These are phyloP conservation scores for Candolleomyces eurysporus DNA, from an alignment of 768 basidiomycete genomes.

Conservation along the genomic window DNA sequence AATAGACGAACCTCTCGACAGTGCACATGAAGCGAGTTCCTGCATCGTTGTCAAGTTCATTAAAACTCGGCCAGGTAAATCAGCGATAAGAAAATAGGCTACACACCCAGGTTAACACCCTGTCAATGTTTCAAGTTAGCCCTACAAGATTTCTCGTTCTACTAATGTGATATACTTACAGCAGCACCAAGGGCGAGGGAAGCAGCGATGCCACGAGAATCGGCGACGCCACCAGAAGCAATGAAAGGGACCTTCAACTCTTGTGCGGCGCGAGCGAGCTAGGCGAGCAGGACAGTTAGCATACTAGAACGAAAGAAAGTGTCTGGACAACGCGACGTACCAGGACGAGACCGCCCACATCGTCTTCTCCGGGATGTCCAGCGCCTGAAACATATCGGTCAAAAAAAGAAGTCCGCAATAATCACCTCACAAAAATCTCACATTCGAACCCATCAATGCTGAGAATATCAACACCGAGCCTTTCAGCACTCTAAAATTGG, in stretches of 20 bases:
- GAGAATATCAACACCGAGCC: conserved; percentile 79
- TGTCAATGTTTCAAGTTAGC: conserved; percentile 23
- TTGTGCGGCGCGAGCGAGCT: conserved; percentile 86
- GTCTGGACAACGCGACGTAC: conserved; percentile 33
- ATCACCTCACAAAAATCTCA: conserved; percentile 27
- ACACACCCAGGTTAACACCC: conserved; percentile 81
- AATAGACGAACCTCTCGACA: conserved; percentile 58
- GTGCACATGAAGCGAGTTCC: conserved; percentile 93
- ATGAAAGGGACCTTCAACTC: conserved; percentile 84
- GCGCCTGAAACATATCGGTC: conserved; percentile 53
- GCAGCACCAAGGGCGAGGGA: conserved; percentile 79
- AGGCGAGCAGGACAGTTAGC: neutral
- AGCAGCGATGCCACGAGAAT: conserved; percentile 80
- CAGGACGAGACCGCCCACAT: conserved; percentile 84
- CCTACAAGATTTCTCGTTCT: neutral
- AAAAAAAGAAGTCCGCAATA: conserved; percentile 4
- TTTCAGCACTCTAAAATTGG: conserved; percentile 49
- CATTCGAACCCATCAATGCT: conserved; percentile 95
- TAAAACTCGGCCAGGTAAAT: neutral
- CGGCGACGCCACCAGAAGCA: conserved; percentile 89
- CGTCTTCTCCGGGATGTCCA: conserved; percentile 93
- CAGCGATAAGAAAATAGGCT: neutral
- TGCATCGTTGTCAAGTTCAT: conserved; percentile 7
- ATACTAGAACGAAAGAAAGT: neutral
- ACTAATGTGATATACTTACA: conserved; percentile 40